Percentiles rank a stretch among this genome's conserved stretches.
Conservation (phyloP, 352 stramenopile genomes). For the Globisporangium barbulae region DNA sequence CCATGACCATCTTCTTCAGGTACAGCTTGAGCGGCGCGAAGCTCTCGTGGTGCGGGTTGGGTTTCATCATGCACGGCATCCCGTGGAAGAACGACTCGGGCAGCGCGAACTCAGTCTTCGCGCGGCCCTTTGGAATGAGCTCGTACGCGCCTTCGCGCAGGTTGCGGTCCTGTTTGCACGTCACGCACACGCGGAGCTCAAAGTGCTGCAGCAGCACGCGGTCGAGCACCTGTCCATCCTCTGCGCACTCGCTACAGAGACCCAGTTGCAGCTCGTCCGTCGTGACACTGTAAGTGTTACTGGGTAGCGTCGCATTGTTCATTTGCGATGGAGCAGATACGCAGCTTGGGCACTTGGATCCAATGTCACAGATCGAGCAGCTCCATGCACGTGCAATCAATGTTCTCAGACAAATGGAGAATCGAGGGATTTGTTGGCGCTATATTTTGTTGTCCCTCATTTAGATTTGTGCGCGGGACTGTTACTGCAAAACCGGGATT, state of each 20-base stretch:
- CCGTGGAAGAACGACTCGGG: slow-evolving; percentile 58
- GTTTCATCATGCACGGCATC: slow-evolving; percentile 44
- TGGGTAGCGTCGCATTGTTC: not conserved
- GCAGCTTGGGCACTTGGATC: not conserved
- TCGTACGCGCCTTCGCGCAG: slow-evolving; percentile 51
- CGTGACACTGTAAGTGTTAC: not conserved
- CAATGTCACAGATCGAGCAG: not conserved
- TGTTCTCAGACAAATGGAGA: not conserved
- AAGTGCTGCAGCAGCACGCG: slow-evolving; percentile 48
- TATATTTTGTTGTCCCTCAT: not conserved
- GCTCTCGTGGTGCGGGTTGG: slow-evolving; percentile 60
- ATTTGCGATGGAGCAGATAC: not conserved
- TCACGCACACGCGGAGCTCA: slow-evolving; percentile 49
- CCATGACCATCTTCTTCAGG: slow-evolving; percentile 43
- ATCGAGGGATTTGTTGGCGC: not conserved
- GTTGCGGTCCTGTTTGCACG: slow-evolving; percentile 58
- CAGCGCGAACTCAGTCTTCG: slow-evolving; percentile 53
- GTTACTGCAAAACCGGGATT: not conserved
- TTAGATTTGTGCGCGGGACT: not conserved
- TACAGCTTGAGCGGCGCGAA: slow-evolving; percentile 71
- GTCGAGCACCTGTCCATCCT: slow-evolving; percentile 49
- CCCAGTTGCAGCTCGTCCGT: slow-evolving; percentile 28
- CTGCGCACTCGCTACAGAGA: slow-evolving; percentile 45
- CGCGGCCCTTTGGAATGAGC: slow-evolving; percentile 55
- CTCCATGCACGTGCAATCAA: not conserved